Percentiles rank a stretch among this genome's conserved stretches.
phyloP scores from a whole-genome alignment of 78 protist genomes.

The slime mould (Dictyostelium discoideum) region dicty_2.7 NC_007090.3:4922001-4922500 shows the following conservation, averaged over 20 bases:
- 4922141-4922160: too few relatives aligned
- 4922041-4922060: too few relatives aligned
- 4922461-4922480: slow-evolving; percentile 98
- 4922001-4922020: too few relatives aligned
- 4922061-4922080: too few relatives aligned
- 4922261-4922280: background rate
- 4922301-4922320: background rate
- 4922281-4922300: background rate
- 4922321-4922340: background rate
- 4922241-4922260: background rate
- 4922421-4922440: slow-evolving; percentile 91
- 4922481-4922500: slow-evolving; percentile 92
- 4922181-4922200: too few relatives aligned
- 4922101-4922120: too few relatives aligned
- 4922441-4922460: slow-evolving; percentile 98
- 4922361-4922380: slow-evolving; percentile 89
- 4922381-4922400: slow-evolving; percentile 98
- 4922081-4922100: too few relatives aligned
- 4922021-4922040: too few relatives aligned
- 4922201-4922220: too few relatives aligned
- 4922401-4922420: slow-evolving; percentile 94
- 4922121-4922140: too few relatives aligned
- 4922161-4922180: too few relatives aligned
- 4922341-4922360: slow-evolving; percentile 5
- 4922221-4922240: background rate